Evolutionary conservation across 805 yeast genomes (phyloP).

Genomic region (Ogataea corticis): DNA sequence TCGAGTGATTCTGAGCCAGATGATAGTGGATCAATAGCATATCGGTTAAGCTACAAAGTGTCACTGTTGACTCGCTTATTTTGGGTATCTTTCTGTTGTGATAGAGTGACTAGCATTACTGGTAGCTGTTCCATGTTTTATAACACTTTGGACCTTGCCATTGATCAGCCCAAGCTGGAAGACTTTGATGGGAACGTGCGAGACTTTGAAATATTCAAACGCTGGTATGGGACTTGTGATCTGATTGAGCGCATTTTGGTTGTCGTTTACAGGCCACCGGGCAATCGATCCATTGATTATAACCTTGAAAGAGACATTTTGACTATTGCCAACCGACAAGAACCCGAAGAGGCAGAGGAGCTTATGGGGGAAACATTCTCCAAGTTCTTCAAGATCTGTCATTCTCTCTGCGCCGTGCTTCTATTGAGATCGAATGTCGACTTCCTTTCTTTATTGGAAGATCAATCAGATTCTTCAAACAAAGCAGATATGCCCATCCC

Average conservation of each 20-base stretch:
- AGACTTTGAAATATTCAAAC: slow-evolving; percentile 28
- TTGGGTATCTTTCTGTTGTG: slow-evolving; percentile 34
- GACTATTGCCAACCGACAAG: slow-evolving; percentile 9
- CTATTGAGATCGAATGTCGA: slow-evolving; percentile 32
- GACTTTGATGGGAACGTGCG: slow-evolving; percentile 28
- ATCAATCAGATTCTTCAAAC: slow-evolving; percentile 7
- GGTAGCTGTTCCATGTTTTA: slow-evolving; percentile 30
- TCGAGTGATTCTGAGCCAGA: not conserved
- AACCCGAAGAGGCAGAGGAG: not conserved
- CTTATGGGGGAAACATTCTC: slow-evolving; percentile 18
- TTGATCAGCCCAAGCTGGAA: slow-evolving; percentile 24
- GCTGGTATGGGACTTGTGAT: slow-evolving; percentile 26
- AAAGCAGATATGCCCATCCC: slow-evolving; percentile 3
- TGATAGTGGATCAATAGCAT: slow-evolving; percentile 13
- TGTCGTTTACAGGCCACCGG: slow-evolving; percentile 32
- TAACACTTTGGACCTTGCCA: slow-evolving; percentile 28
- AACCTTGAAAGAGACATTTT: slow-evolving; percentile 28
- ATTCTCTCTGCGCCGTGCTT: slow-evolving; percentile 25
- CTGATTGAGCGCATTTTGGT: slow-evolving; percentile 29
- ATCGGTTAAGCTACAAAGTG: slow-evolving; percentile 23
- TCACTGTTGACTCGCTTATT: slow-evolving; percentile 28
- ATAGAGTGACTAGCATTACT: slow-evolving; percentile 31
- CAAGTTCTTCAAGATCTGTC: slow-evolving; percentile 20
- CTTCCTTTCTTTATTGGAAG: slow-evolving; percentile 29
- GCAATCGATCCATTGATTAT: slow-evolving; percentile 24